phyloP scores from a whole-genome alignment of 495 filamentous ascomycete species.

The Cercophora newfieldiana region DNA sequence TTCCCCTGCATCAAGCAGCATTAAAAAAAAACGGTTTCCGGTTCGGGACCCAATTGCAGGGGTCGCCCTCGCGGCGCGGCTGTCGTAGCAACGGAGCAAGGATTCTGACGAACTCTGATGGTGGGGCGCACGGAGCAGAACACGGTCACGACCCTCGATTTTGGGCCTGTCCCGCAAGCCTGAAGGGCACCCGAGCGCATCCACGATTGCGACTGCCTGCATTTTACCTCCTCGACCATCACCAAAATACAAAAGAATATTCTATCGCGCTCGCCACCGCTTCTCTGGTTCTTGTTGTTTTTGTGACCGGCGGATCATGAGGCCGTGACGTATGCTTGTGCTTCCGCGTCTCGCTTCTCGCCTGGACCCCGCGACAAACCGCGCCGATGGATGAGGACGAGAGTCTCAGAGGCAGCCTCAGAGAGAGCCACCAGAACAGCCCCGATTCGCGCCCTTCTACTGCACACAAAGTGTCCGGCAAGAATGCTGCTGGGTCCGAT shows the following conservation, averaged over 20 bases:
- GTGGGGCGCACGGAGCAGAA: conserved; percentile 16
- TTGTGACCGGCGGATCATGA: not conserved
- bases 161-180: not conserved
- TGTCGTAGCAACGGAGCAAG: conserved; percentile 18
- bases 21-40: not conserved
- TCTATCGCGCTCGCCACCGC: not conserved
- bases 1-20: conserved; percentile 11
- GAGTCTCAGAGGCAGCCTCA: not conserved
- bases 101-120: conserved; percentile 4
- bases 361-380: conserved; percentile 9
- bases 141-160: conserved; percentile 12
- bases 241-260: not conserved
- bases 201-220: not conserved
- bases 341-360: conserved; percentile 4
- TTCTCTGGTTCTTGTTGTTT: not conserved
- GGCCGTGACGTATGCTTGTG: conserved; percentile 10
- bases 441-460: conserved; percentile 28
- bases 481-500: not conserved
- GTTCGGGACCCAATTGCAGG: not conserved
- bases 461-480: conserved; percentile 17
- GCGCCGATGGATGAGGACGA: conserved; percentile 26
- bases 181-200: not conserved
- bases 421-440: conserved; percentile 3
- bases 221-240: not conserved
- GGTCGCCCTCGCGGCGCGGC: not conserved